Evolutionary conservation across 1,284 basidiomycete species (phyloP).

Genomic region (Cryptococcus wingfieldii): DNA sequence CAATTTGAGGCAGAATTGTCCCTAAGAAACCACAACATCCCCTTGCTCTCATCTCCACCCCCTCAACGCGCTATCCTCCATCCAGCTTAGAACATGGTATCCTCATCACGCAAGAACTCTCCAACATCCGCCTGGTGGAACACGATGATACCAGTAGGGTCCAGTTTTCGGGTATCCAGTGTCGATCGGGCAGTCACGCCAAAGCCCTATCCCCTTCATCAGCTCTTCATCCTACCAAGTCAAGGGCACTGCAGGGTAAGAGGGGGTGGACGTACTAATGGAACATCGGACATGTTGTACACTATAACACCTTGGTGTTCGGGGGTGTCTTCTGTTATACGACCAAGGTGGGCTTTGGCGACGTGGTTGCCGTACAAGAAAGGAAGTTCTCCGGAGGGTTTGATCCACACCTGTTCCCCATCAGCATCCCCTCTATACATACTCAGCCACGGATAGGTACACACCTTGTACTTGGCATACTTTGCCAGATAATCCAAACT

Average conservation of each 20-base stretch:
- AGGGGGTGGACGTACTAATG: conserved; percentile 59
- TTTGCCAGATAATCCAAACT: conserved; percentile 89
- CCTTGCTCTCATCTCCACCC: no score
- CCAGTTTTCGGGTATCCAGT: conserved; percentile 91
- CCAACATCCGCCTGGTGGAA: conserved; percentile 99
- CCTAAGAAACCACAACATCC: background rate
- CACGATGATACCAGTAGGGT: conserved; percentile 96
- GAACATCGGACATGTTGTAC: conserved; percentile 90
- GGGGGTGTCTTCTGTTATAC: conserved; percentile 98
- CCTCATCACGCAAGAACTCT: conserved; percentile 93
- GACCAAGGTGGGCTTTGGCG: conserved; percentile 95
- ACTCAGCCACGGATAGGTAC: conserved; percentile 8
- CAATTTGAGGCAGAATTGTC: no score
- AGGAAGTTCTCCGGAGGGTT: conserved; percentile 98
- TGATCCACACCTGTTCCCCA: conserved; percentile 83
- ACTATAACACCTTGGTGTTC: conserved; percentile 99
- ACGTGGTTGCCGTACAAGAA: conserved; percentile 99
- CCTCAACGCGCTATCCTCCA: no score
- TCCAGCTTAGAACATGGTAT: conserved; percentile 47
- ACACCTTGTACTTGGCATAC: conserved; percentile 96
- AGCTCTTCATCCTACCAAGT: background rate
- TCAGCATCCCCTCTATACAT: background rate
- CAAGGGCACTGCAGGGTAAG: background rate
- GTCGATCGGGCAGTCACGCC: conserved; percentile 96
- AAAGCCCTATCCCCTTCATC: conserved; percentile 67